Conservation (phyloP, 768 basidiomycete species). For the Pleurotus pulmonarius region DNA sequence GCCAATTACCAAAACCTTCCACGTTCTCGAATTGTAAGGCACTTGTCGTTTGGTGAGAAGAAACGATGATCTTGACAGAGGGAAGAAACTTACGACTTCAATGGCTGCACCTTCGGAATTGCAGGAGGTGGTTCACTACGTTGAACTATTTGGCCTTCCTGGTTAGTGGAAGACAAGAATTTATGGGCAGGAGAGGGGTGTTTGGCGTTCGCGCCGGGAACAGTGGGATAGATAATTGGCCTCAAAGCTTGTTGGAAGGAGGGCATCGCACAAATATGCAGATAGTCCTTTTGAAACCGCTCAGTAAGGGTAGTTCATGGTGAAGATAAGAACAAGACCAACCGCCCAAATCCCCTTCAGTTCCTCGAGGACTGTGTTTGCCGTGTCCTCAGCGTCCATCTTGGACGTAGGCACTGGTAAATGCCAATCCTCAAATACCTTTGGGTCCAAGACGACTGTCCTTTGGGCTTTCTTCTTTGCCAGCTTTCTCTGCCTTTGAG, state of each 20-base stretch:
- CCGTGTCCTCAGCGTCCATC: neutral
- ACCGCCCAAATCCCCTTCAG: slow-evolving; percentile 17
- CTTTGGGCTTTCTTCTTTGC: slow-evolving; percentile 12
- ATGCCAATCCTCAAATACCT: slow-evolving; percentile 26
- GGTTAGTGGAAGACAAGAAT: too few relatives aligned
- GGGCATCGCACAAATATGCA: too few relatives aligned
- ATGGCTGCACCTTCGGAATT: slow-evolving; percentile 48
- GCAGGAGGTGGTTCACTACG: slow-evolving; percentile 16
- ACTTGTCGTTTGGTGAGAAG: slow-evolving; percentile 13
- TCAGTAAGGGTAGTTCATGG: neutral
- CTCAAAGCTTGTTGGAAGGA: too few relatives aligned
- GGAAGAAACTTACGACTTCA: slow-evolving; percentile 40
- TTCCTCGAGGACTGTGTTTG: slow-evolving; percentile 13
- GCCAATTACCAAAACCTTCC: slow-evolving; percentile 63
- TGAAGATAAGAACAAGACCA: neutral
- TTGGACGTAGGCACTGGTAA: slow-evolving; percentile 18
- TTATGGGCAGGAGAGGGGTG: too few relatives aligned
- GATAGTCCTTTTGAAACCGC: too few relatives aligned
- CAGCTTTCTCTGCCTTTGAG: slow-evolving; percentile 24
- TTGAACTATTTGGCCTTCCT: too few relatives aligned
- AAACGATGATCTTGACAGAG: neutral
- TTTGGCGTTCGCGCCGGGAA: too few relatives aligned
- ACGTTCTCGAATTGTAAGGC: slow-evolving; percentile 57
- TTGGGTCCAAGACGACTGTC: slow-evolving; percentile 17
- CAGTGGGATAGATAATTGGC: too few relatives aligned